A percentile compares a stretch with the other conserved stretches of the same genome.
phyloP scores from a whole-genome alignment of 139 green algal genomes.

The Coccomyxa sp. region DNA sequence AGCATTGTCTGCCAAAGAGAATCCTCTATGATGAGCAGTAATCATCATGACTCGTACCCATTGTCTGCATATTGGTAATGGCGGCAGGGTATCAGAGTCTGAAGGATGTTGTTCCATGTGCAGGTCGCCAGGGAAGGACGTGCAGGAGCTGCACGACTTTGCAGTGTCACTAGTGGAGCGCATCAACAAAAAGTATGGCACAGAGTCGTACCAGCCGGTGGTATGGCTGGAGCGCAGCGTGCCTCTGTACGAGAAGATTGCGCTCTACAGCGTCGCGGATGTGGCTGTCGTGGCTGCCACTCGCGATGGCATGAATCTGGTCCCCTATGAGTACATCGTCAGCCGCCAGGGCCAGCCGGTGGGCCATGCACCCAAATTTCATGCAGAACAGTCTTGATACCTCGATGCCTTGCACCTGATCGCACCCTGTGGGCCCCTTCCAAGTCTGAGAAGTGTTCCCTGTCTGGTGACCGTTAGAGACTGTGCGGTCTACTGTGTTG shows the following conservation, averaged over 20 bases:
- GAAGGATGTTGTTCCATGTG: conserved; percentile 3
- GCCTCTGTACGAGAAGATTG: conserved; percentile 91
- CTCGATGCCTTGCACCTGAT: conserved; percentile 13
- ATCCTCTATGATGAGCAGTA: too few relatives aligned
- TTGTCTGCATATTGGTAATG: too few relatives aligned
- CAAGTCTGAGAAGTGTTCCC: too few relatives aligned
- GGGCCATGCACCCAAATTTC: background rate
- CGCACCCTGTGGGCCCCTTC: background rate
- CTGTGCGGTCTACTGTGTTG: too few relatives aligned
- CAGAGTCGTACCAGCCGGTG: conserved; percentile 66
- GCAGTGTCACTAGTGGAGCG: conserved; percentile 55
- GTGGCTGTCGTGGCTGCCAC: conserved; percentile 88
- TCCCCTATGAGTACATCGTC: conserved; percentile 98
- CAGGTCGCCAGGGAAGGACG: conserved; percentile 62
- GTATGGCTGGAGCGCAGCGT: conserved; percentile 84
- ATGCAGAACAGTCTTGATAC: background rate
- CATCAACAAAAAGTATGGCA: conserved; percentile 62
- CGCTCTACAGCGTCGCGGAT: conserved; percentile 81
- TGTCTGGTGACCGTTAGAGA: too few relatives aligned
- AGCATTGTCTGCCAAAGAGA: too few relatives aligned
- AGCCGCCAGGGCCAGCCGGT: conserved; percentile 69
- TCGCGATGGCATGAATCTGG: conserved; percentile 96
- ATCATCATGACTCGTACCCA: too few relatives aligned
- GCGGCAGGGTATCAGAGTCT: too few relatives aligned
- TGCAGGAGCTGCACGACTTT: conserved; percentile 73